A percentile compares a stretch with the other conserved stretches of the same genome.
Conservation (phyloP, 75 land plant species). For the Gnetum montanum region DNA sequence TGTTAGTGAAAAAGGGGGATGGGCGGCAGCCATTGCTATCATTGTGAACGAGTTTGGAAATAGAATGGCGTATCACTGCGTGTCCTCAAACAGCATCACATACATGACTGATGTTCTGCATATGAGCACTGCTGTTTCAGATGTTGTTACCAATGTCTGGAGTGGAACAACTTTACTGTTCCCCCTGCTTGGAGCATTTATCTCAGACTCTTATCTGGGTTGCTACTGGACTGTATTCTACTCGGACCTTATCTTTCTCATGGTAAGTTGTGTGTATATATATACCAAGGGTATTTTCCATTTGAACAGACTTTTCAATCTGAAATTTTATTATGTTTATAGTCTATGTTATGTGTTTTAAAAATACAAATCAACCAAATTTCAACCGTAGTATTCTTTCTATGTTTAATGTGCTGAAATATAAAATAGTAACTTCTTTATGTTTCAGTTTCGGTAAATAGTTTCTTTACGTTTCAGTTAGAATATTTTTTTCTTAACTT, state of each 20-base stretch:
- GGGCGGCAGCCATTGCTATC: not conserved
- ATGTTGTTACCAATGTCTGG: constrained; percentile 40
- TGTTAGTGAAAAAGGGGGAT: too few species aligned
- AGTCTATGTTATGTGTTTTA: too few species aligned
- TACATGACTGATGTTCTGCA: constrained; percentile 39
- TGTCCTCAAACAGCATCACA: constrained; percentile 28
- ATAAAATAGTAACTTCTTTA: too few species aligned
- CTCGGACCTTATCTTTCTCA: constrained; percentile 43
- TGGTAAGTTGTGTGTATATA: constrained; percentile 35
- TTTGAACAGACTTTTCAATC: too few species aligned
- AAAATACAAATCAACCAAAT: too few species aligned
- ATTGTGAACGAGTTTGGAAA: constrained; percentile 44
- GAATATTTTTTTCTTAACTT: too few species aligned
- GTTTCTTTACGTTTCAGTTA: too few species aligned
- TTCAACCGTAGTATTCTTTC: too few species aligned
- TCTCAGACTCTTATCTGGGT: constrained; percentile 54
- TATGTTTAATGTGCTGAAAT: too few species aligned
- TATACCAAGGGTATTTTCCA: too few species aligned
- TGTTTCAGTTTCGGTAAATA: too few species aligned
- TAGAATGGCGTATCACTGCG: constrained; percentile 48
- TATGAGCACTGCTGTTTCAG: constrained; percentile 28
- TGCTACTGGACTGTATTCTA: constrained; percentile 41
- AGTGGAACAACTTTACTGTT: constrained; percentile 23
- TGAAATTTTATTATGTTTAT: too few species aligned
- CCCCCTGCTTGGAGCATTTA: constrained; percentile 39